Percentiles rank a stretch among this genome's conserved stretches.
These are phyloP conservation scores for Aspergillus melleus DNA, from an alignment of 2,329 filamentous ascomycete species.

Conservation along the genomic window DNA sequence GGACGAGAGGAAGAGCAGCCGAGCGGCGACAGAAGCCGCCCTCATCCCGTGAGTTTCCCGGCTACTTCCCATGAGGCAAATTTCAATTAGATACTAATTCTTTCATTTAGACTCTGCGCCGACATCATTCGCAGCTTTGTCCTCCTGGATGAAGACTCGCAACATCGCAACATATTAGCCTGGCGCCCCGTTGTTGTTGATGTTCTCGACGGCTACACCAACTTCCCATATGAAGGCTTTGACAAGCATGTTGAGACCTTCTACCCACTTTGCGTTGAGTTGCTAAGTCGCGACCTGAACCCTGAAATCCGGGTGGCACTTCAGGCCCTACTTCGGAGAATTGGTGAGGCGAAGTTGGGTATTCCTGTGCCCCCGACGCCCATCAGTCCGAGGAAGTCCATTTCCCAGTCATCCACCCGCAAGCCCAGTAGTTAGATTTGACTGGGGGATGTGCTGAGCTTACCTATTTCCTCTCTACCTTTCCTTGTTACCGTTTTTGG, in stretches of 20 bases:
- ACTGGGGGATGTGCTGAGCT: slow-evolving; percentile 4
- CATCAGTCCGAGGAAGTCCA: slow-evolving; percentile 37
- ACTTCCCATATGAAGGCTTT: slow-evolving; percentile 79
- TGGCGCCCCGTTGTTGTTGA: slow-evolving; percentile 98
- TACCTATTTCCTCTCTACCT: slow-evolving; percentile 1
- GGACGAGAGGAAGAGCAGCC: slow-evolving; percentile 75
- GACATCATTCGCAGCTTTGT: slow-evolving; percentile 90
- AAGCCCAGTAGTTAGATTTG: slow-evolving; percentile 26
- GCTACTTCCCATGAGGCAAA: not conserved
- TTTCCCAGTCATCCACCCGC: slow-evolving; percentile 33
- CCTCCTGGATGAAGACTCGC: slow-evolving; percentile 87
- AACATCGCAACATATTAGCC: slow-evolving; percentile 93
- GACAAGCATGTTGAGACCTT: slow-evolving; percentile 76
- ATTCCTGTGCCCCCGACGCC: slow-evolving; percentile 38
- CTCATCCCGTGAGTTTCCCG: slow-evolving; percentile 67
- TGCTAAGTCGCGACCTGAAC: slow-evolving; percentile 79
- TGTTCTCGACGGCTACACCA: slow-evolving; percentile 87
- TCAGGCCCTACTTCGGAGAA: slow-evolving; percentile 72
- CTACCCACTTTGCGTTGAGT: slow-evolving; percentile 80
- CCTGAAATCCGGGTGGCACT: slow-evolving; percentile 75
- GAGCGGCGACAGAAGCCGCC: slow-evolving; percentile 83
- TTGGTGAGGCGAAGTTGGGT: slow-evolving; percentile 72
- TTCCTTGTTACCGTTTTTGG: slow-evolving; percentile 24
- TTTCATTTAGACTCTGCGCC: slow-evolving; percentile 66
- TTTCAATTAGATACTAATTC: not conserved